Base-by-base conservation (phyloP, 495 filamentous ascomycete genomes). In the Margaritispora aquatica region DNA sequence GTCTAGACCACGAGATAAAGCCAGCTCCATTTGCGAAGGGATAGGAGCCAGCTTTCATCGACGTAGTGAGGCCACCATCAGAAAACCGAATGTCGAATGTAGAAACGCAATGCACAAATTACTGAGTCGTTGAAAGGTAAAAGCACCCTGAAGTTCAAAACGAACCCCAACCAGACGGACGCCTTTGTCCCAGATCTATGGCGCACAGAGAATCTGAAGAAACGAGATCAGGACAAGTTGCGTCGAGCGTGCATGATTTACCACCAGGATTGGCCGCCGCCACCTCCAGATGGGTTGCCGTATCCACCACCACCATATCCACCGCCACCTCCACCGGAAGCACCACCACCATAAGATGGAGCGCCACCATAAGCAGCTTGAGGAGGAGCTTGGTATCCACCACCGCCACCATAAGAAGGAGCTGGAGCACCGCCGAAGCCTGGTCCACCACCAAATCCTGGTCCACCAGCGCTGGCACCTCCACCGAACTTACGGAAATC, bases 401-500 rank as follows among this genome's bases (percentile, higher is more conserved):
- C 58, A 44, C 65, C 69, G 31, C 68, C 69, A 46, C 69, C 69
- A 46, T 63, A 69, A 31, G 53, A 54, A 41, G 66, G 69, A 15
- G 73, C 71, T 58, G 75, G 75, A 62, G 78, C 69, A 51, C 79
- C 77, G 41, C 80, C 79, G 55, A 68, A 75, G 46, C 78, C 70
- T 55, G 71, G 68, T 22, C 68, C 67, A 51, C 80, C 79, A 55
- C 78, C 79, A 56, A 79, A 77, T 63, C 81, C 77, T n/a, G n/a
- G n/a, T 23, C 79, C 78, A 62, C 70, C 68, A 63, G 74, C 75
- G 62, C 75, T 75, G 54, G 73, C 75, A 34, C 79, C 80, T 62
- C 85, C 84, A 34, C 80, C 82, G 57, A 80, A 83, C 73, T 91
- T 92, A 75, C 94, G 89, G 77, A 96, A 88, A 72, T 97, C 95